Base-by-base conservation (phyloP, 176 grass and related monocot species). In the Zoysia japonica region DNA sequence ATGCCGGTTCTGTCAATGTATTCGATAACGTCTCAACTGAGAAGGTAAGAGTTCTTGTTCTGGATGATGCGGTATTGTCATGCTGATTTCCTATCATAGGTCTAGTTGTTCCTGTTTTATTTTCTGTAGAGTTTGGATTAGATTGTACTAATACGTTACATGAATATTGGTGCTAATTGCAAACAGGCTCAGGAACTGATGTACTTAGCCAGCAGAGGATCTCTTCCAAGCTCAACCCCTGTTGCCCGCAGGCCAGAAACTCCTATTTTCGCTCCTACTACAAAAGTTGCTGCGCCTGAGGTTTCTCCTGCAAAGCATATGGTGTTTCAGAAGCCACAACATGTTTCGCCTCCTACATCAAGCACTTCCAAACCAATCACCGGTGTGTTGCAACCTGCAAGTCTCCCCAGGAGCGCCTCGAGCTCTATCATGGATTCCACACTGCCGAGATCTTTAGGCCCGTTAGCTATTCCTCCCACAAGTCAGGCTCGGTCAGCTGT, bases 131-230 rank as follows among this genome's bases (percentile, higher is more conserved):
- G 5, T 15, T 14, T 53, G 1, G 47, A 1, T 49, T 47, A 12
- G 16, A 35, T 9, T 46, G 67, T 59, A 28, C 28, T 28, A 69
- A 65, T 61, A 40, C 28, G 39, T 54, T 48, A 51, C n/a, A 49
- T 51, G 46, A 57, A 76, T 61, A 47, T 72, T 84, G 28, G 28
- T 28, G 38, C 20, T 78, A 2, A 35, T 62, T 48, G 11, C 35
- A 71, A 71, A 71, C 70, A 99, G 96, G 96, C 86, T 67, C 90
- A 93, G 83, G 96, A 89, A 67, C 85, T 99, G 69, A 89, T 99
- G 92, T 86, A 89, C 47, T 71, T 95, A 55, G 96, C 96, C 19
- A 91, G 86, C 76, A 84, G 90, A 77, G 88, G 83, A 79, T 92
- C 88, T 55, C 61, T 86, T 81, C 69, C 82, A 17, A 73, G 13